Base-by-base conservation (phyloP, 192 early-diverging fungal genomes). In the Backusella sp. region DNA sequence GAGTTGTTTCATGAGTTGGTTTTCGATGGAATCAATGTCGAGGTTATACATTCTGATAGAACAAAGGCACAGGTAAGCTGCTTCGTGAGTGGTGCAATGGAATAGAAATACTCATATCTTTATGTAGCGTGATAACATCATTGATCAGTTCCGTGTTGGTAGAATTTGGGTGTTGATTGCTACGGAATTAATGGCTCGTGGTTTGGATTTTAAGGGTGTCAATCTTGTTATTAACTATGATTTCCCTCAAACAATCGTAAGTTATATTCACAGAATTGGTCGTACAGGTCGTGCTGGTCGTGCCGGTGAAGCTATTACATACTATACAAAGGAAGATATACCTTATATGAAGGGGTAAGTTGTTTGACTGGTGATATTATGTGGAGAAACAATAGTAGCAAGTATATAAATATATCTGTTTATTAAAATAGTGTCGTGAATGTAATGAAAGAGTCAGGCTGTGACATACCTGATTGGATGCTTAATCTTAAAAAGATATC, bases 401-500 rank as follows among this genome's bases (percentile, higher is more conserved):
- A 32, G 17, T 62, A 17, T 44, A 15, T 17, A 17, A 15, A 41
- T 15, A 21, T 56, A 0, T 34, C 32, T 32, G 36, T 37, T 44
- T 30, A 66, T 44, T 44, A 35, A n/a, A 23, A 3, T 77, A 91
- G 89, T 56, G 92, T 99, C 70, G 97, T 97, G 15, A 98, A 99
- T 82, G 97, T 99, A 11, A 98, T 99, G 96, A 88, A 90, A 46
- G 92, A 95, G 68, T 95, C 93, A 41, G 98, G 97, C 6, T 97
- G 97, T 84, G 94, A 98, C 1, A 93, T 99, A 6, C 95, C 97
- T 34, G 96, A 98, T 37, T 99, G 98, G 98, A 98, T 99, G 97
- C 79, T 99, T 77, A 74, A 89, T 72, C 85, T 99, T 72, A 94
- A 94, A 75, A 92, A 93, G 53, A 89, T 92, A 70, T 87, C 79